Percentiles rank a stretch among this genome's conserved stretches.
Evolutionary conservation across 192 early-diverging fungal genomes (phyloP).

Genomic region (Bifiguratus adelaidae): DNA sequence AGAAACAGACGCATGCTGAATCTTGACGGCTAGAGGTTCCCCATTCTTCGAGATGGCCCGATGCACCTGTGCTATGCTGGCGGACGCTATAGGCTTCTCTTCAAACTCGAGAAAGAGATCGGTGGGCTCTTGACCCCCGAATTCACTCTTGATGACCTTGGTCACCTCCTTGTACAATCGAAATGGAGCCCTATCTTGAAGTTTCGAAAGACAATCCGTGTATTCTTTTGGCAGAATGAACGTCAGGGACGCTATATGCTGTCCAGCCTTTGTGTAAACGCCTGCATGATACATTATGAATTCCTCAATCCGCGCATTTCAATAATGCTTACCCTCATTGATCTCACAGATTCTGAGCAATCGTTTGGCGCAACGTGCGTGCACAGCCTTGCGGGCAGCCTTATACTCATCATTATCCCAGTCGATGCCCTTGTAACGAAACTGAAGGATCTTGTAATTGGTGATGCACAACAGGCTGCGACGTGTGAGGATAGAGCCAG

Average conservation of each 20-base stretch:
- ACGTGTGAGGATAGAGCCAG: neutral
- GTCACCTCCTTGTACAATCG: slow-evolving; percentile 28
- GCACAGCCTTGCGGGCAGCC: slow-evolving; percentile 28
- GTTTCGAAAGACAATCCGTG: slow-evolving; percentile 28
- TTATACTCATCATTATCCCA: slow-evolving; percentile 32
- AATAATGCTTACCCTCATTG: slow-evolving; percentile 5
- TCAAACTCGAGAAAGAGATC: slow-evolving; percentile 37
- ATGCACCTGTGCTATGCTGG: slow-evolving; percentile 36
- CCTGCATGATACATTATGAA: slow-evolving; percentile 38
- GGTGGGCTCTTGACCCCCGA: slow-evolving; percentile 14
- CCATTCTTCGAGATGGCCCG: slow-evolving; percentile 15
- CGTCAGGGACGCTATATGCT: slow-evolving; percentile 28
- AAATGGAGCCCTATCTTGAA: slow-evolving; percentile 35
- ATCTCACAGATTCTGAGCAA: slow-evolving; percentile 28
- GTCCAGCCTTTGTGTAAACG: slow-evolving; percentile 15
- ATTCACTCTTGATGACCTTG: slow-evolving; percentile 24
- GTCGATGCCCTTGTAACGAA: slow-evolving; percentile 22
- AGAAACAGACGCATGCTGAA: slow-evolving; percentile 33
- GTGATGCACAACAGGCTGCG: slow-evolving; percentile 30
- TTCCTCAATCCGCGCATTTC: slow-evolving; percentile 39
- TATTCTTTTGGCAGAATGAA: slow-evolving; percentile 30
- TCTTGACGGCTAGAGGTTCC: slow-evolving; percentile 26
- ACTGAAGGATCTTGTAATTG: slow-evolving; percentile 37
- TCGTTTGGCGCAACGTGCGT: slow-evolving; percentile 29
- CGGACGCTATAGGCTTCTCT: slow-evolving; percentile 28